Evolutionary conservation across 2,329 filamentous ascomycete genomes (phyloP), one percentile per base, ranked within the genome.

Genomic region (Diplodia intermedia): DNA sequence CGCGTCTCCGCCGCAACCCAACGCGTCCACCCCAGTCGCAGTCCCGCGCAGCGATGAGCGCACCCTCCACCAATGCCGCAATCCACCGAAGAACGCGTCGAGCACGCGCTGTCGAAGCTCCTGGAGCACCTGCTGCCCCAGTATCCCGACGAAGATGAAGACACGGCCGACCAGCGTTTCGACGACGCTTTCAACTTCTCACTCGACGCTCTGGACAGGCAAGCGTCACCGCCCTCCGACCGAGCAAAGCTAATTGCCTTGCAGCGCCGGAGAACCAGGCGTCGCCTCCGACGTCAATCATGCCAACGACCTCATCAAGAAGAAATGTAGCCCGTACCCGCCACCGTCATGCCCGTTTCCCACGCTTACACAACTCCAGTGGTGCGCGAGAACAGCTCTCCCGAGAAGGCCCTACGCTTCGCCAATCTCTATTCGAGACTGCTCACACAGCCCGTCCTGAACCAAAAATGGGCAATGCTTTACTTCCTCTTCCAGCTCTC

Each of bases 391-490:
- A 92, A 93, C 75, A 87, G 87, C 55, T 91, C 86, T 71, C 91
- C 84, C 26, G 88, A 88, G 73, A 87, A 94, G 79, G 93, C 94
- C 3, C 85, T 94, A 23, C 88, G 90, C 70, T 97, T 97, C 80
- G 91, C 93, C 29, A 96, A 97, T 75, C 86, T 99, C 33, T 97
- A 97, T 80, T 93, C 92, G 40, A 88, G 93, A 68, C 86, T 99
- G 20, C 84, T 97, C 31, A 91, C 92, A n/a, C 89, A 97, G 71
- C 94, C 94, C 0, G 94, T 98, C 6, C 85, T 99, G 54, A 91
- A 92, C 74, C 91, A 97, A 79, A 99, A 99, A 86, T 98, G 94
- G 93, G 93, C 91, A 3, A 97, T 99, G 71, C 85, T 99, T 23
- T 96, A 96, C 77, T 88, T 99, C 52, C 86, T 99, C 52, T 91